Evolutionary conservation across 768 basidiomycete species (phyloP), one percentile per base, ranked within the genome.

Genomic region (Hypholoma sublateritium): DNA sequence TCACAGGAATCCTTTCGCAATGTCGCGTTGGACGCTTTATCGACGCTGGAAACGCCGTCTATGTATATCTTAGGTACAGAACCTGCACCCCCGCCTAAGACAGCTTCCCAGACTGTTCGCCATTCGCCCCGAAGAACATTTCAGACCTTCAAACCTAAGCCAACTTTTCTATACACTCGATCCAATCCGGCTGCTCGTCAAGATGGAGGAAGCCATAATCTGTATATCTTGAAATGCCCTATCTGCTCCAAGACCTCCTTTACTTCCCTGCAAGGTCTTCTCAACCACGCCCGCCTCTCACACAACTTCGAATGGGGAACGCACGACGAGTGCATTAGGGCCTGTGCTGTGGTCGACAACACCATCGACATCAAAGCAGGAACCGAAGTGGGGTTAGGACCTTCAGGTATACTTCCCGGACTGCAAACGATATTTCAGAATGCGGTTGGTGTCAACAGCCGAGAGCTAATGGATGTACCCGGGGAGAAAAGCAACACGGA

Each of bases 261-360:
- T 57, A 76, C 74, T 4, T 77, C 77, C 5, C 72, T 83, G 1
- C 82, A 84, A 66, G 82, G 81, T 4, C 73, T 84, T 14, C 72
- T 81, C 25, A 83, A 82, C 62, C 82, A 84, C 57, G 80, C 77
- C 28, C 77, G 82, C 12, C 74, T 81, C 32, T 70, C 73, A 5
- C 82, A 84, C 64, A 67, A 62, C 39, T 69, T 77, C 28, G 80
- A 78, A 57, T 84, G 80, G 79, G 80, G 78, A 11, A 79, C 77
- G 8, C 82, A 84, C 55, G 82, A 84, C 41, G 80, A 80, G 48
- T 84, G 81, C 56, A 77, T 83, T 5, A 72, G 75, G 43, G 77
- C 79, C 4, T 83, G 82, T 67, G 77, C 80, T 6, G 70, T 76
- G 14, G 60, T 70, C 5, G 77, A 78, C 50, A 67, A 74, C 42